Percentiles rank a stretch among this genome's conserved stretches.
phyloP scores from a whole-genome alignment of 495 filamentous ascomycete species.

The Penicillium psychrofluorescens region DNA sequence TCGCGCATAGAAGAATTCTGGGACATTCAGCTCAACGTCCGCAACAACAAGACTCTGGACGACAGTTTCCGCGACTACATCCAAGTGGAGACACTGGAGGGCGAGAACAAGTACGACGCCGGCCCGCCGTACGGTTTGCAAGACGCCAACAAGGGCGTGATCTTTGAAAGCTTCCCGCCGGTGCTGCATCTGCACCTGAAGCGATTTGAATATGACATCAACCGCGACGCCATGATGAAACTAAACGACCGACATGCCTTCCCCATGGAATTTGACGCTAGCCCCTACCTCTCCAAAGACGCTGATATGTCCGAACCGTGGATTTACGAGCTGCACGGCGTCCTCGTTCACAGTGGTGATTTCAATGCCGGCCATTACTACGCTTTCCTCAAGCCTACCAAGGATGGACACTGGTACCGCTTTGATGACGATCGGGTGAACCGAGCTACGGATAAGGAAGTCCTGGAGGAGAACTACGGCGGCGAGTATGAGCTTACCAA shows the following conservation, averaged over 20 bases:
- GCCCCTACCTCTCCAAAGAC: slow-evolving; percentile 77
- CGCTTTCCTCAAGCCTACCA: slow-evolving; percentile 87
- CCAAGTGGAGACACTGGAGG: slow-evolving; percentile 90
- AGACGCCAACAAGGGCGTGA: slow-evolving; percentile 95
- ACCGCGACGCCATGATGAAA: slow-evolving; percentile 96
- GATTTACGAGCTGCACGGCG: slow-evolving; percentile 87
- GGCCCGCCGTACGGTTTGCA: slow-evolving; percentile 82
- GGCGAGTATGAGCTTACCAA: slow-evolving; percentile 69
- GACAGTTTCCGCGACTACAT: slow-evolving; percentile 96
- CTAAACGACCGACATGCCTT: slow-evolving; percentile 98
- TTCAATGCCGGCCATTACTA: slow-evolving; percentile 99
- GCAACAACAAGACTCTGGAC: slow-evolving; percentile 83
- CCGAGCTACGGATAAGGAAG: slow-evolving; percentile 83
- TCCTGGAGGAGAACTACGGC: slow-evolving; percentile 93
- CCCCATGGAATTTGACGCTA: slow-evolving; percentile 84
- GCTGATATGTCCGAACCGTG: slow-evolving; percentile 86
- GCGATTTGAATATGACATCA: slow-evolving; percentile 95
- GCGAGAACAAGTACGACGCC: slow-evolving; percentile 96
- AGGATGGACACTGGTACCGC: slow-evolving; percentile 90
- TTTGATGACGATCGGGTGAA: slow-evolving; percentile 98
- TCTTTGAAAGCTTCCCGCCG: slow-evolving; percentile 92
- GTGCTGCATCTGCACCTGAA: slow-evolving; percentile 95
- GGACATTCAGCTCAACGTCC: slow-evolving; percentile 97
- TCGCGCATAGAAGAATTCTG: slow-evolving; percentile 95
- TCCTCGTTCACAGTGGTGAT: slow-evolving; percentile 93